Evolutionary conservation across 345 rosid species (phyloP), one percentile per base, ranked within the genome.

Genomic region (Moricandia arvensis): DNA sequence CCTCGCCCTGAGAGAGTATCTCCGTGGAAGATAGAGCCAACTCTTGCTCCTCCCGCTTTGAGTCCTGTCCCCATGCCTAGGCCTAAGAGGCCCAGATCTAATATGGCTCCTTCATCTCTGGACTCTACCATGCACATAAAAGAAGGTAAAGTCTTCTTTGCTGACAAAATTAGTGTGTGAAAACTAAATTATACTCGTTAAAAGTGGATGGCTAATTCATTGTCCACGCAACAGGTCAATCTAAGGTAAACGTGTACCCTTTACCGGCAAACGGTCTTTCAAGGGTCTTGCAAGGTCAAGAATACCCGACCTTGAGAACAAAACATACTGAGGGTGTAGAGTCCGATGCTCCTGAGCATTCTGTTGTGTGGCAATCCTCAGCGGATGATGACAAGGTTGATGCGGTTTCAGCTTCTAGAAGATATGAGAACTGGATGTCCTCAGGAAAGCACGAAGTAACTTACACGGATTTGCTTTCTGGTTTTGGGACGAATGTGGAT

Each of bases 1-100:
- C 84, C 87, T 58, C 89, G 91, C 45, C 97, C 94, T n/a, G 94
- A 89, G 6, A 83, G 93, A 80, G 97, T 92, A 57, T 92, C 97
- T 34, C 93, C 94, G 5, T 90, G 96, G 97, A 88, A 89, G 74
- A 79, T 92, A 76, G 96, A 92, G 73, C 94, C 94, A 79, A 88
- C 93, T 49, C 41, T 88, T 76, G 85, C 97, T 76, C 94, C 94
- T 66, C 86, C 90, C 71, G 88, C 93, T 12, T 75, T 89, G 41
- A 87, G 79, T 81, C 88, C 88, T 26, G 85, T 86, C 73, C 88
- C 91, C 10, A 69, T 83, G 75, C 74, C 88, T 16, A 82, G 90
- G 79, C 80, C 85, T 8, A 92, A 90, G 72, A 85, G 94, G 81
- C 83, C 87, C 8, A 80, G 96, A 53, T 27, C 90, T 63, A 89